These are phyloP conservation scores for Thalassia testudinum DNA, from an alignment of 116 monocot genomes.

Conservation along the genomic window DNA sequence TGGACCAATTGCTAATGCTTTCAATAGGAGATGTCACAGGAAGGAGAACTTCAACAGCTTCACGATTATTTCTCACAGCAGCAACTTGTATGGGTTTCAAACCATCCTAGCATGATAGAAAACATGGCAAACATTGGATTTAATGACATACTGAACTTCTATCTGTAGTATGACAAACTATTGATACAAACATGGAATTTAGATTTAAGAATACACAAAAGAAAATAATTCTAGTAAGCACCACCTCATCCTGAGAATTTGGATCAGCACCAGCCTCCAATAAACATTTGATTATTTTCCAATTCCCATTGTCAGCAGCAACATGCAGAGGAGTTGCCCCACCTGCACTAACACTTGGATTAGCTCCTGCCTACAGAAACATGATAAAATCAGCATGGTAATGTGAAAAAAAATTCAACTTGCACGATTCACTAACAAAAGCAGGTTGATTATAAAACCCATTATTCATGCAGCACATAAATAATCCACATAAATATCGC, in stretches of 20 bases:
- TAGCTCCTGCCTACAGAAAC: constrained; percentile 63
- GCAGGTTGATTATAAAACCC: neutral
- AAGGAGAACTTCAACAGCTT: constrained; percentile 56
- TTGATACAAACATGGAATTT: too few species aligned
- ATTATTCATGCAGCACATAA: too few species aligned
- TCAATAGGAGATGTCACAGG: constrained; percentile 56
- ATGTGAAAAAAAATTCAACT: neutral
- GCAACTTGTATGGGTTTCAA: constrained; percentile 83
- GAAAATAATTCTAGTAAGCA: neutral
- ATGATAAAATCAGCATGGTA: neutral
- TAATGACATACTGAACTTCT: neutral
- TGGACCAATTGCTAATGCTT: constrained; percentile 50
- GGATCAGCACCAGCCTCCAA: constrained; percentile 73
- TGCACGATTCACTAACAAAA: neutral
- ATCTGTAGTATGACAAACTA: too few species aligned
- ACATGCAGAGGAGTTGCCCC: constrained; percentile 85
- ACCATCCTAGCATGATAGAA: constrained; percentile 45
- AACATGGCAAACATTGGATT: neutral
- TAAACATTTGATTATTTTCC: constrained; percentile 57
- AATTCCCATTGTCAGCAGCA: constrained; percentile 76
- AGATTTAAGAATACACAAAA: too few species aligned
- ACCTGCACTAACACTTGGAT: constrained; percentile 61
- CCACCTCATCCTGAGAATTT: constrained; percentile 65
- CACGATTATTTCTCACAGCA: constrained; percentile 56
- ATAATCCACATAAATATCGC: too few species aligned